Conservation (phyloP, 1,139 yeast species). For the Saccharomyces hybrid region DNA sequence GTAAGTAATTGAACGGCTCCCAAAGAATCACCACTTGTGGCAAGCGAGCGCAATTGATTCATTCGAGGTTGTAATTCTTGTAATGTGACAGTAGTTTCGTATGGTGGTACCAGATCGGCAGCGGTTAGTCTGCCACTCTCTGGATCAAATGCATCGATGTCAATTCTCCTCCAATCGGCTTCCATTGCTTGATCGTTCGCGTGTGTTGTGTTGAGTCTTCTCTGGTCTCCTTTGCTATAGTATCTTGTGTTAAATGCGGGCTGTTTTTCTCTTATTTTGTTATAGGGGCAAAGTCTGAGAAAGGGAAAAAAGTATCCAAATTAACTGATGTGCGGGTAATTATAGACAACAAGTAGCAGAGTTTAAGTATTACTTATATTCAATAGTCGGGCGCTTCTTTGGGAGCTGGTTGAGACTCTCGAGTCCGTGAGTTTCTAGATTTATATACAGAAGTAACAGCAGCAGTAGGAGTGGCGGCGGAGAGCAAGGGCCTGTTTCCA, state of each 20-base stretch:
- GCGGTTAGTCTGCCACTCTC: conserved; percentile 56
- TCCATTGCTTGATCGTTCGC: conserved; percentile 21
- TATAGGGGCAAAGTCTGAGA: background rate
- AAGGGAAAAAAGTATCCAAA: background rate
- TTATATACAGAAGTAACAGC: background rate
- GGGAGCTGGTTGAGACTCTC: background rate
- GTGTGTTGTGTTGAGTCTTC: background rate
- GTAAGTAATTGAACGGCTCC: conserved; percentile 61
- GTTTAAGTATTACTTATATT: background rate
- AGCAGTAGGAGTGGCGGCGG: background rate
- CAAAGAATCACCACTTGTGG: conserved; percentile 64
- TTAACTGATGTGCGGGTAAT: background rate
- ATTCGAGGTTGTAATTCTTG: conserved; percentile 50
- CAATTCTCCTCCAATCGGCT: conserved; percentile 63
- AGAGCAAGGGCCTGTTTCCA: background rate
- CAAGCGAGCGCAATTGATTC: conserved; percentile 50
- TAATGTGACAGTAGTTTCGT: conserved; percentile 36
- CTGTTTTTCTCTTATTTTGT: background rate
- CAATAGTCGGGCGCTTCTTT: background rate
- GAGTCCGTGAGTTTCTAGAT: background rate
- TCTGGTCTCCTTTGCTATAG: background rate
- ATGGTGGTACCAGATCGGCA: conserved; percentile 55
- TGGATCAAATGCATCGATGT: conserved; percentile 83
- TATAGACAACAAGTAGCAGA: background rate
- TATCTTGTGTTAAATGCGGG: background rate